Conservation (phyloP, 805 yeast species). For the Ogataea pini region DNA sequence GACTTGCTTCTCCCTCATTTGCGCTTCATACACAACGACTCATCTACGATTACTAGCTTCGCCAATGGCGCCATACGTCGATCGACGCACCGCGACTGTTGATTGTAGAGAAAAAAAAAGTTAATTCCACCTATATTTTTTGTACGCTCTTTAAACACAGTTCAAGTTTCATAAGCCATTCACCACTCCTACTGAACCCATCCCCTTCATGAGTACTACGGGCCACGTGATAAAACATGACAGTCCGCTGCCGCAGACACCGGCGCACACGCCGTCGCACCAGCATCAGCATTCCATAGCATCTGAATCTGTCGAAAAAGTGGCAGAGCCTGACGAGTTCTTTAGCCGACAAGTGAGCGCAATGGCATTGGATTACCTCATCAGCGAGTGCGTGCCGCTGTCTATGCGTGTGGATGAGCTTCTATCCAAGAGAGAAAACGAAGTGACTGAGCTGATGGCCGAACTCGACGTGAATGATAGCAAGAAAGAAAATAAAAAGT, state of each 20-base stretch:
- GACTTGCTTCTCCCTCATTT: too few relatives aligned
- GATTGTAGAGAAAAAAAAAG: background rate
- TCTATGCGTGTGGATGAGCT: conserved; percentile 62
- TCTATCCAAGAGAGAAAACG: conserved; percentile 29
- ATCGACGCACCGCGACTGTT: background rate
- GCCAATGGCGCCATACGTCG: background rate
- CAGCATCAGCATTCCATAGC: conserved; percentile 3
- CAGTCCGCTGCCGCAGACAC: conserved; percentile 6
- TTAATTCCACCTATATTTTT: background rate
- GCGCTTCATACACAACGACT: background rate
- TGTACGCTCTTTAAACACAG: background rate
- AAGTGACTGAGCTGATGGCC: conserved; percentile 14
- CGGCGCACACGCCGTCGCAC: background rate
- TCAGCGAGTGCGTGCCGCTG: conserved; percentile 77
- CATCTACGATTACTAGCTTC: too few relatives aligned
- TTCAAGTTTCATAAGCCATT: background rate
- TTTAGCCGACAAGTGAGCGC: conserved; percentile 49
- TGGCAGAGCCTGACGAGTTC: conserved; percentile 17
- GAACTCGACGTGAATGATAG: conserved; percentile 15
- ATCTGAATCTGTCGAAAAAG: background rate
- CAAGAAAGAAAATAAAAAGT: conserved; percentile 7
- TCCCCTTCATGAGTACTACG: background rate
- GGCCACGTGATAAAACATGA: conserved; percentile 1
- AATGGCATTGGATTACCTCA: conserved; percentile 58
- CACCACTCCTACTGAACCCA: background rate